Conservation (phyloP, 495 filamentous ascomycete species). For the Saxispiralis lemnorum region DNA sequence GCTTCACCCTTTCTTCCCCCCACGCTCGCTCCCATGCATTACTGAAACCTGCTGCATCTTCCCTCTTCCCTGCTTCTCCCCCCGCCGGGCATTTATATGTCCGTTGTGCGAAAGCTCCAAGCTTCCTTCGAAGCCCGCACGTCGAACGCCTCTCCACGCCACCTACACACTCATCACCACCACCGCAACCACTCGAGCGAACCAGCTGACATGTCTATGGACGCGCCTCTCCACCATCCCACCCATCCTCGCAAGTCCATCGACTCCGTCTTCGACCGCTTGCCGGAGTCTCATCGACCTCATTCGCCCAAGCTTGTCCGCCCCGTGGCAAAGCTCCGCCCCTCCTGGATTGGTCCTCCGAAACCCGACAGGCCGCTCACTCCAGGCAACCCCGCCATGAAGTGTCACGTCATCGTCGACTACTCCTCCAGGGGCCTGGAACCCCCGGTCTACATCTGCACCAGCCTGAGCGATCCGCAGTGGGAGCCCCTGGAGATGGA, state of each 20-base stretch:
- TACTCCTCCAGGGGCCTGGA: slow-evolving; percentile 37
- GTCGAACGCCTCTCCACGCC: not conserved
- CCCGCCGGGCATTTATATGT: too few species aligned
- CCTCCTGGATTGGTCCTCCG: slow-evolving; percentile 15
- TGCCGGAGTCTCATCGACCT: not conserved
- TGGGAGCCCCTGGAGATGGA: slow-evolving; percentile 48
- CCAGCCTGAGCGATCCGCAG: slow-evolving; percentile 44
- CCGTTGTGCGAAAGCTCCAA: not conserved
- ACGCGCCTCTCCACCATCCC: not conserved
- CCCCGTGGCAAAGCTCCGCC: not conserved
- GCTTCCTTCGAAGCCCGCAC: slow-evolving; percentile 7
- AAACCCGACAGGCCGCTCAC: not conserved
- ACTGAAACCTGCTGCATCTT: too few species aligned
- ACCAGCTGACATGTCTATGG: slow-evolving; percentile 2
- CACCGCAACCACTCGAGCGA: not conserved
- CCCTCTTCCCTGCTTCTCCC: too few species aligned
- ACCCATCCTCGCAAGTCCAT: not conserved
- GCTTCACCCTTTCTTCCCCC: too few species aligned
- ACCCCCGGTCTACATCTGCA: slow-evolving; percentile 48
- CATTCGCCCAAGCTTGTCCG: not conserved
- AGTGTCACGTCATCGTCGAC: slow-evolving; percentile 32
- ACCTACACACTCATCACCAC: not conserved
- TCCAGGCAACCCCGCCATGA: slow-evolving; percentile 6
- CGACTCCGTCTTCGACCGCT: slow-evolving; percentile 3
- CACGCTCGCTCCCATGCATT: too few species aligned